Base-by-base conservation (phyloP, 139 green algal genomes). In the Coelastrella sp. region DNA sequence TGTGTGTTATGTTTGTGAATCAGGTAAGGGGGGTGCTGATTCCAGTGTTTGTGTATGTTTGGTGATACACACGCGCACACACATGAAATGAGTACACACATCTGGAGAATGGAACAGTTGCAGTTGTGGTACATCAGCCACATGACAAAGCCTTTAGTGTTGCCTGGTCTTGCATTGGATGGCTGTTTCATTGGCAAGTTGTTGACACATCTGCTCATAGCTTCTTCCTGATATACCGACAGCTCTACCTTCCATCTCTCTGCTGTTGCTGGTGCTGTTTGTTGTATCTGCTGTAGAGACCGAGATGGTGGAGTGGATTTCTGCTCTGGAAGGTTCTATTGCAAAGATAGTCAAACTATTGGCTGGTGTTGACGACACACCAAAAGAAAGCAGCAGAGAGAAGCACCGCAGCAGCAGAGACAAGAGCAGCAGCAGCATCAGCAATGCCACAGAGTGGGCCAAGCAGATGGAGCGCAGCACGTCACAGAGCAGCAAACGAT, bases 231-330 rank as follows among this genome's bases (percentile, higher is more conserved):
- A n/a, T n/a, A n/a, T n/a, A n/a, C n/a, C n/a, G n/a, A n/a, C n/a
- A n/a, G n/a, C n/a, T n/a, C n/a, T n/a, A n/a, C n/a, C n/a, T n/a
- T n/a, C n/a, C n/a, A n/a, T n/a, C n/a, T n/a, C 11, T 51, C 25
- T 71, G 62, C 62, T 71, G 4, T 23, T 71, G 25, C 25, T 69
- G 32, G 15, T 60, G 40, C 66, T 41, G 38, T 41, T 43, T 78
- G 2, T 11, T 69, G n/a, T 50, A 59, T 17, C 38, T 51, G 4
- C 79, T 76, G 48, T 34, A 85, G 95, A 98, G 88, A 98, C 94
- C 3, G 93, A 98, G 74, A 88, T 95, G 74, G 95, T 98, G 35
- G 94, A 97, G 89, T 98, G 95, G 95, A 88, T 97, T 48, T 95
- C 90, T 2, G 95, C 94, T 0, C 69, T 98, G n/a, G 93, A 98